These are phyloP conservation scores for Triglochin maritima DNA, from an alignment of 106 monocot genomes.

Conservation along the genomic window DNA sequence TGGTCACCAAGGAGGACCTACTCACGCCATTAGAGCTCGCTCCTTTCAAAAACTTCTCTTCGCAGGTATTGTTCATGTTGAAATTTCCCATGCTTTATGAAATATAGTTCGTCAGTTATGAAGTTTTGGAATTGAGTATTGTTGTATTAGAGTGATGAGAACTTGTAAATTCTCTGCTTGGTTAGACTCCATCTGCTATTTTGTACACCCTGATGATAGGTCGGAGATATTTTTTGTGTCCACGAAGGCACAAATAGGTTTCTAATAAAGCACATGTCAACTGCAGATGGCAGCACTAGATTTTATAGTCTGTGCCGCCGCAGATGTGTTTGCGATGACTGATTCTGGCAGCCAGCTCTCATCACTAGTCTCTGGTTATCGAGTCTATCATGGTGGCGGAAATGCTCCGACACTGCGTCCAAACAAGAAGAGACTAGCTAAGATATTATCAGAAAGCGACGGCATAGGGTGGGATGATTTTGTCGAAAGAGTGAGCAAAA, in stretches of 20 bases:
- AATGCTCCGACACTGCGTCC: constrained; percentile 62
- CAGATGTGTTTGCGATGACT: constrained; percentile 87
- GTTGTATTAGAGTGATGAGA: too few species aligned
- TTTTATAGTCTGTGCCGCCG: constrained; percentile 73
- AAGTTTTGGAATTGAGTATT: too few species aligned
- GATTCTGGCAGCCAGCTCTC: constrained; percentile 91
- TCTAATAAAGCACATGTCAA: neutral
- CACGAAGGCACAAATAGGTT: neutral
- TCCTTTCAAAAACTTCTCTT: constrained; percentile 12
- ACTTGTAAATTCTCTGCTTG: neutral
- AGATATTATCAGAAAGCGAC: constrained; percentile 36
- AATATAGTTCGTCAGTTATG: neutral
- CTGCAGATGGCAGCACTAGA: constrained; percentile 79
- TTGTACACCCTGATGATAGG: neutral
- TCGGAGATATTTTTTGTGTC: too few species aligned
- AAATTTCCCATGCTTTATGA: too few species aligned
- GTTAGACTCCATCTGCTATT: neutral
- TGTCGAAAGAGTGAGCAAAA: constrained; percentile 41
- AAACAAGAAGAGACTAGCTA: constrained; percentile 46
- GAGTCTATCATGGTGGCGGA: constrained; percentile 60
- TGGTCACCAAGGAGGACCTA: constrained; percentile 15
- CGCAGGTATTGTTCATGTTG: constrained; percentile 2
- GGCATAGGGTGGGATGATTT: constrained; percentile 56
- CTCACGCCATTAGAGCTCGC: constrained; percentile 12
- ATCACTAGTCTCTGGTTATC: constrained; percentile 56